Evolutionary conservation across 2,329 filamentous ascomycete genomes (phyloP), one percentile per base, ranked within the genome.

Genomic region (Chrysosporium queenslandicum): DNA sequence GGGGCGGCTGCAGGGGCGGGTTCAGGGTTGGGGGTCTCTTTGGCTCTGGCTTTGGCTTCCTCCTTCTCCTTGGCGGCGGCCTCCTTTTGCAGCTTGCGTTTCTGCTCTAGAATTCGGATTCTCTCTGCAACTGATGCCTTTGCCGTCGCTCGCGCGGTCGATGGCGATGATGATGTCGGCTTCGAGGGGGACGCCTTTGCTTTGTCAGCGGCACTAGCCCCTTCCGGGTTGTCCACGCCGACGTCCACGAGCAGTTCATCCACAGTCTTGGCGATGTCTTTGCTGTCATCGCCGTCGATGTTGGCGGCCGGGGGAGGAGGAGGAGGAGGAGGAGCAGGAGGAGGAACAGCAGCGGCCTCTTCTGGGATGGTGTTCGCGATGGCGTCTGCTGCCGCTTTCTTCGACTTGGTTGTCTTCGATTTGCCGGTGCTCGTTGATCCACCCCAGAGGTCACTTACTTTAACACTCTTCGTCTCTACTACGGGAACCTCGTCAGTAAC

Each of bases 111-210:
- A 21, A 63, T 64, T 56, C 70, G 78, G 65, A 80, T 75, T 58
- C 74, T 74, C 58, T 81, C 78, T 14, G 75, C 71, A 39, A 80
- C 69, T 46, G 70, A 74, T 12, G 70, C 66, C 58, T 71, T 73
- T 45, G 60, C 64, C 20, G 66, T 54, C 53, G 66, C 60, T 60
- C 72, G 73, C 46, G 68, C 59, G 9, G 36, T 42, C 56, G 54
- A 27, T 9, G 40, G 72, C 50, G 66, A 69, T 54, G 69, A 65
- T 40, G 69, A 65, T 59, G 68, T 70, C 59, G 66, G 63, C 58
- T 66, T 61, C 53, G 64, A 57, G 60, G 64, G 57, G 27, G 23
- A 25, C 53, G 61, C 62, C 61, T 72, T 66, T 53, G 71, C 68
- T 57, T 67, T 66, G 53, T 68, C 63, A 53, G 64, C 63, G 43